Percentiles rank a stretch among this genome's conserved stretches.
phyloP scores from a whole-genome alignment of 2,329 filamentous ascomycete genomes.

The Fonsecaea nubica region DNA sequence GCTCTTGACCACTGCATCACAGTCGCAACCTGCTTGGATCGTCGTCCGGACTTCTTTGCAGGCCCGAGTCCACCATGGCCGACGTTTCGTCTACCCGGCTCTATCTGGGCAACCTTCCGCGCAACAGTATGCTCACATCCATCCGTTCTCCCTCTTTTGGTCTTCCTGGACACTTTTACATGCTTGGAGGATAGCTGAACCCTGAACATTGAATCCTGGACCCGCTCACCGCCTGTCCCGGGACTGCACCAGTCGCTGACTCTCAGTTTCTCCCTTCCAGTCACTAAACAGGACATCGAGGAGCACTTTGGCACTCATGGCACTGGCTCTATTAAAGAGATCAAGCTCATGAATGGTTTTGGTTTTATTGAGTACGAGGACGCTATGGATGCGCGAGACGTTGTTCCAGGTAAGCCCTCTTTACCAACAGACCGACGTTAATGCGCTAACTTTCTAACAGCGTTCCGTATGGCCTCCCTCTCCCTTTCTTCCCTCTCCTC shows the following conservation, averaged over 20 bases:
- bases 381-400: conserved; percentile 95
- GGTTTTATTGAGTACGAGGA: conserved; percentile 99
- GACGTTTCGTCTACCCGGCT: conserved; percentile 95
- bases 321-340: conserved; percentile 95
- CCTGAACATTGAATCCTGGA: conserved; percentile 25
- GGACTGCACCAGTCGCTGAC: conserved; percentile 35
- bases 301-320: conserved; percentile 94
- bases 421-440: conserved; percentile 7
- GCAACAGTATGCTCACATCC: conserved; percentile 74
- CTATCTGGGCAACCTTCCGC: conserved; percentile 96
- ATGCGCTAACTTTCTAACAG: conserved; percentile 26
- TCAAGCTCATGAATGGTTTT: conserved; percentile 99
- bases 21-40: conserved; percentile 14
- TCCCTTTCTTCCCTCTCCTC: conserved; percentile 2
- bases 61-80: conserved; percentile 61
- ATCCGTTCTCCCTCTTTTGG: conserved; percentile 31
- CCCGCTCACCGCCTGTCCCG: conserved; percentile 19
- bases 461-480: conserved; percentile 31
- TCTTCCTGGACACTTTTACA: conserved; percentile 34
- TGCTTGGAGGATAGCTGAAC: conserved; percentile 33
- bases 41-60: conserved; percentile 15
- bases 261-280: conserved; percentile 55
- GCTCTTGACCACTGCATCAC: conserved; percentile 8
- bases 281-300: conserved; percentile 96
- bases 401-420: conserved; percentile 82